These are phyloP conservation scores for Inga leiocalycina DNA, from an alignment of 306 rosid species.

Conservation along the genomic window DNA sequence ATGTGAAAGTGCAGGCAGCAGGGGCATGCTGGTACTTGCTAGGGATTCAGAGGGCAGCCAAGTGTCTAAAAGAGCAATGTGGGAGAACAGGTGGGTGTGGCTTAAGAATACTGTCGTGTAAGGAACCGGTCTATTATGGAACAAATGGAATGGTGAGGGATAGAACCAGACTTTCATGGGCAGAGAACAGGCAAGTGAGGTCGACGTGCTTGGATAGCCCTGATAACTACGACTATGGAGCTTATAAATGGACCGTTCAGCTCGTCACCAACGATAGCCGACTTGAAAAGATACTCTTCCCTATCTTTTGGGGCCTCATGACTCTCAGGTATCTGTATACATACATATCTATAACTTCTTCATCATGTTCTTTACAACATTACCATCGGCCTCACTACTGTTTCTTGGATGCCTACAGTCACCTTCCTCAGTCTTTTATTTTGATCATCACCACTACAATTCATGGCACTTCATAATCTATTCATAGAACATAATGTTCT, in stretches of 20 bases:
- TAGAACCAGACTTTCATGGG: conserved; percentile 63
- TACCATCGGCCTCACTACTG: background rate
- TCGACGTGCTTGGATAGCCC: conserved; percentile 64
- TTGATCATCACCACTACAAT: background rate
- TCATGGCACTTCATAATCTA: background rate
- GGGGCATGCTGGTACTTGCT: conserved; percentile 98
- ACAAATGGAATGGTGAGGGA: conserved; percentile 44
- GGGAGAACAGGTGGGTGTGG: conserved; percentile 51
- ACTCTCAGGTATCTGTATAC: conserved; percentile 64
- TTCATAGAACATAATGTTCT: background rate
- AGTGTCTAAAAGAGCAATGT: conserved; percentile 77
- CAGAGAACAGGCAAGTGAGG: conserved; percentile 62
- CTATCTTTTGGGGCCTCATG: conserved; percentile 96
- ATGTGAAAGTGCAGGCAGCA: conserved; percentile 62
- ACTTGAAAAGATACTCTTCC: conserved; percentile 83
- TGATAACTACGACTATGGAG: conserved; percentile 71
- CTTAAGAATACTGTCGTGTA: conserved; percentile 57
- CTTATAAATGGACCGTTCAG: conserved; percentile 84
- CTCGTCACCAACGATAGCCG: conserved; percentile 74
- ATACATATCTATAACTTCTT: background rate
- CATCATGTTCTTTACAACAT: background rate
- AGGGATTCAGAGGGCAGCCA: conserved; percentile 80
- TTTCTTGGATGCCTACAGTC: background rate
- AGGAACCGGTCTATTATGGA: conserved; percentile 71
- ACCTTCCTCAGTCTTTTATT: background rate